A percentile compares a stretch with the other conserved stretches of the same genome.
Evolutionary conservation across 371 early-diverging fungal genomes (phyloP).

Genomic region (Thermomucor indicae-seudaticae): DNA sequence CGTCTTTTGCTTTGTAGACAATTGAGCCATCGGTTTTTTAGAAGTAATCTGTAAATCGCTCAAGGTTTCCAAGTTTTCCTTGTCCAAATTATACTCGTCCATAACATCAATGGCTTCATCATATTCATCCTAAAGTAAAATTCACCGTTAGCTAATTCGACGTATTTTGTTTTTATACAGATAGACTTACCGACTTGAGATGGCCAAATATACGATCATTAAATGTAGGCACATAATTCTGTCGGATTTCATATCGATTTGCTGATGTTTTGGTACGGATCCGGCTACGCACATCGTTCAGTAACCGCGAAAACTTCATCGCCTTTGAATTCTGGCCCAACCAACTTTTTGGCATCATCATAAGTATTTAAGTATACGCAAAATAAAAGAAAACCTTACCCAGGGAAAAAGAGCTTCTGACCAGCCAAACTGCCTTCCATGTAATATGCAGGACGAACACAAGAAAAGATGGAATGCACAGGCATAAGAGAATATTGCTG

Average conservation of each 20-base stretch:
- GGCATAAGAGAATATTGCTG: slow-evolving; percentile 94
- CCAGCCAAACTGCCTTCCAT: slow-evolving; percentile 56
- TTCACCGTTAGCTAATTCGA: slow-evolving; percentile 5
- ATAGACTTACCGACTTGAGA: slow-evolving; percentile 40
- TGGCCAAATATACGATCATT: slow-evolving; percentile 59
- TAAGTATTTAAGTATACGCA: slow-evolving; percentile 1
- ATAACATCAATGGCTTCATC: slow-evolving; percentile 74
- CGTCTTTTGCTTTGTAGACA: slow-evolving; percentile 71
- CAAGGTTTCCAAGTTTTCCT: slow-evolving; percentile 88
- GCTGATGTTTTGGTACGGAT: slow-evolving; percentile 76
- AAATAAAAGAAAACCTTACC: slow-evolving; percentile 16
- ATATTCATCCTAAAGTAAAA: slow-evolving; percentile 51
- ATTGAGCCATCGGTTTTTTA: slow-evolving; percentile 42
- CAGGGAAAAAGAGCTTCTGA: slow-evolving; percentile 41
- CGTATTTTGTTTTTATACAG: not conserved
- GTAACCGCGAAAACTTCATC: slow-evolving; percentile 62
- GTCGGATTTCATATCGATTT: slow-evolving; percentile 83
- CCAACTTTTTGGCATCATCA: slow-evolving; percentile 50
- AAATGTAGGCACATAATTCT: slow-evolving; percentile 76
- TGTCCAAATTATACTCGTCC: slow-evolving; percentile 85
- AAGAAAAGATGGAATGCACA: slow-evolving; percentile 85
- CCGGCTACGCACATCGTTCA: slow-evolving; percentile 81
- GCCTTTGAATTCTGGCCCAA: slow-evolving; percentile 92
- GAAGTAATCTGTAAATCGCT: slow-evolving; percentile 62
- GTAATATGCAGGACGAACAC: slow-evolving; percentile 82